Evolutionary conservation across 1,284 basidiomycete genomes (phyloP).

Genomic region (Ceratobasidium sp.): DNA sequence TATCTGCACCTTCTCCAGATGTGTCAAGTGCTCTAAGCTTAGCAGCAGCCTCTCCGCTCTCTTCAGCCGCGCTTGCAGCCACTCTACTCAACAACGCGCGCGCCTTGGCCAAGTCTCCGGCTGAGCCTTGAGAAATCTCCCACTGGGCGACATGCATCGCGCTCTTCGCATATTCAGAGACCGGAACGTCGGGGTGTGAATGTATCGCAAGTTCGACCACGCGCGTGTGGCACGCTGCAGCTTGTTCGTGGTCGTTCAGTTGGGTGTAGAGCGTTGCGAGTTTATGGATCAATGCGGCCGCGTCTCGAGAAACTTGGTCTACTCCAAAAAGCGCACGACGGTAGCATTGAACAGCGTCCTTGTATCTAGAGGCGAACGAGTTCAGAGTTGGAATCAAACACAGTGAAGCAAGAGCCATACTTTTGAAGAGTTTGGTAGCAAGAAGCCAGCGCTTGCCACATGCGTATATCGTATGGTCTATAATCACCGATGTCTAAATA

Average conservation of each 20-base stretch:
- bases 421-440: constrained; percentile 93
- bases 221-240: constrained; percentile 77
- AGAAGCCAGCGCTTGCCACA: constrained; percentile 95
- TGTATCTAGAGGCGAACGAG: constrained; percentile 64
- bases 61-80: constrained; percentile 78
- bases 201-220: constrained; percentile 81
- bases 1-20: not conserved
- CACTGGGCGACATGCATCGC: constrained; percentile 84
- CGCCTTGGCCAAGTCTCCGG: constrained; percentile 68
- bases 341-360: constrained; percentile 90
- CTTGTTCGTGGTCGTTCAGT: constrained; percentile 74
- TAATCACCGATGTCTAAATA: constrained; percentile 26
- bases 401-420: constrained; percentile 60
- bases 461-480: constrained; percentile 94
- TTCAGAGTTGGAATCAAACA: constrained; percentile 39
- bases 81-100: constrained; percentile 78
- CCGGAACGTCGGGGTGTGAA: constrained; percentile 65
- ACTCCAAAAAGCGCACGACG: constrained; percentile 90
- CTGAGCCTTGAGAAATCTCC: constrained; percentile 69
- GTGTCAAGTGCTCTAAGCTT: constrained; percentile 31
- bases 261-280: constrained; percentile 81
- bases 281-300: constrained; percentile 53
- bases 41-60: constrained; percentile 48
- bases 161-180: constrained; percentile 83
- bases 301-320: constrained; percentile 59